These are phyloP conservation scores for Saccharomyces eubayanus DNA, from an alignment of 805 yeast genomes.

Conservation along the genomic window DNA sequence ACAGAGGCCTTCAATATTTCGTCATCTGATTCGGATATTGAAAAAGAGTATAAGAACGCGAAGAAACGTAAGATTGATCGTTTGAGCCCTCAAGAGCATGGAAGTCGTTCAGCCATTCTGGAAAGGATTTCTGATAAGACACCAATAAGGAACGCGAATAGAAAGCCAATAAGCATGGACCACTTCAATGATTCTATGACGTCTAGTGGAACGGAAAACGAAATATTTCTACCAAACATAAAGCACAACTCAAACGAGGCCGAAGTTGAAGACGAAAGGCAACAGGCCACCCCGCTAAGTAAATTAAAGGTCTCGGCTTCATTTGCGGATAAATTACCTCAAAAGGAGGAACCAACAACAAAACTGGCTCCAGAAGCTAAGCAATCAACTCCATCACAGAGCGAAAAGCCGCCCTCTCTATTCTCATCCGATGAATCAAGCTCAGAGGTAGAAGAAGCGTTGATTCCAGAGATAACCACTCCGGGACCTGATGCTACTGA, in stretches of 20 bases:
- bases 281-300: background rate
- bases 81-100: background rate
- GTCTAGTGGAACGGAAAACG: background rate
- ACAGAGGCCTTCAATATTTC: background rate
- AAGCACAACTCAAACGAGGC: background rate
- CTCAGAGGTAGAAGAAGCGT: background rate
- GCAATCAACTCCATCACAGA: background rate
- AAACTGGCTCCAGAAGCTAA: background rate
- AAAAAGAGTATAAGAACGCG: background rate
- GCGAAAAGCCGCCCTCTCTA: background rate
- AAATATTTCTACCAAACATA: background rate
- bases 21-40: background rate
- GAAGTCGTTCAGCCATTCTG: background rate
- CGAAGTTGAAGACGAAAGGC: background rate
- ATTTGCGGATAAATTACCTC: conserved; percentile 1
- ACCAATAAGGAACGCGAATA: background rate
- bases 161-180: background rate
- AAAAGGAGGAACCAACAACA: conserved; percentile 4
- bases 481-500: background rate
- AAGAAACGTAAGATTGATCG: background rate
- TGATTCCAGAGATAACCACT: background rate
- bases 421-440: background rate
- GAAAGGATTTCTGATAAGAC: background rate
- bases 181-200: background rate
- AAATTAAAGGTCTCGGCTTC: background rate